A percentile compares a stretch with the other conserved stretches of the same genome.
These are phyloP conservation scores for Flaveria brownii DNA, from an alignment of 129 eudicot species.

Conservation along the genomic window DNA sequence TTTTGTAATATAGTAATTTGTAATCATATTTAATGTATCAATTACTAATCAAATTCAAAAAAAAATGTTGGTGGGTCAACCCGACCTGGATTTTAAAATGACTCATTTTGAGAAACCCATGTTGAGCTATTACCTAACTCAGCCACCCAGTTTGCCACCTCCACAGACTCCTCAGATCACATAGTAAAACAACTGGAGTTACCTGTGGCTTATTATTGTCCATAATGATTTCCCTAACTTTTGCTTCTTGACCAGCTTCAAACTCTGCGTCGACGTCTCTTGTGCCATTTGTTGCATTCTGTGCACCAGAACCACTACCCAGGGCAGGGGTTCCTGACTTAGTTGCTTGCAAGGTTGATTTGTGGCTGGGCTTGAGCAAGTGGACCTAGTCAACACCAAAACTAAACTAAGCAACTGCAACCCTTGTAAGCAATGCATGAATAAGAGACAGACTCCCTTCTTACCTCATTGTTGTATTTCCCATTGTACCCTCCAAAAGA, in stretches of 20 bases:
- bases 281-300: conserved; percentile 79
- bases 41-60: neutral
- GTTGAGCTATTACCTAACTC: neutral
- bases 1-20: neutral
- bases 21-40: neutral
- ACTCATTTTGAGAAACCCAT: neutral
- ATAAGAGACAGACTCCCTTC: neutral
- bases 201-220: conserved; percentile 70
- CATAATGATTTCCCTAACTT: conserved; percentile 79
- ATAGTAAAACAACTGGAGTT: conserved; percentile 11
- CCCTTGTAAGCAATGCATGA: conserved; percentile 5
- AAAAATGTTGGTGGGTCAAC: neutral
- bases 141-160: neutral
- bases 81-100: neutral
- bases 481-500: conserved; percentile 99
- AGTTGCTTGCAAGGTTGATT: conserved; percentile 81
- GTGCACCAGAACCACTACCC: conserved; percentile 86
- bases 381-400: conserved; percentile 54
- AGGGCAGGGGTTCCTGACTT: conserved; percentile 64
- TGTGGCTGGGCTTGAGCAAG: conserved; percentile 94
- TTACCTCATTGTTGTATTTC: conserved; percentile 95
- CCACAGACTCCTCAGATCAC: conserved; percentile 1
- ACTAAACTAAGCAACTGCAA: conserved; percentile 21
- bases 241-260: conserved; percentile 83
- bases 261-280: conserved; percentile 76